These are phyloP conservation scores for Saccharomycopsis lassenensis DNA, from an alignment of 805 yeast genomes.

Conservation along the genomic window DNA sequence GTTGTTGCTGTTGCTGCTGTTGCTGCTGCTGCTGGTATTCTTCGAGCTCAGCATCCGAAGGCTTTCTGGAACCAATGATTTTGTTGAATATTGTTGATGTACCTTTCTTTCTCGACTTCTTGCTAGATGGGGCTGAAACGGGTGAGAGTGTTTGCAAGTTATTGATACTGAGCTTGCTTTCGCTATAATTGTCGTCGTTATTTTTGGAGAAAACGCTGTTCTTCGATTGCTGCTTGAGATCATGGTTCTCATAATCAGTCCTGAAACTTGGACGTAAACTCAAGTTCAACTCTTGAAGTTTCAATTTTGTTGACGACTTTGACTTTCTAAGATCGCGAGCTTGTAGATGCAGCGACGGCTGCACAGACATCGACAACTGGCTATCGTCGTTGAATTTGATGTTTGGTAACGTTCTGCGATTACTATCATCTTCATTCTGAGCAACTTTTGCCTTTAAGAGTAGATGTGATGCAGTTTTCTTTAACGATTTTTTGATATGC, in stretches of 20 bases:
- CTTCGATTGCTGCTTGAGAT: conserved; percentile 9
- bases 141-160: no score
- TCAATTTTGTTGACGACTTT: not conserved
- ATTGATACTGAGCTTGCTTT: conserved; percentile 4
- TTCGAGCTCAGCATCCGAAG: not conserved
- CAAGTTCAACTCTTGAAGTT: not conserved
- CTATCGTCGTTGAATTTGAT: not conserved
- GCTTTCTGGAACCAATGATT: not conserved
- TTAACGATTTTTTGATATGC: conserved; percentile 7
- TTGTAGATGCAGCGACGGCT: not conserved
- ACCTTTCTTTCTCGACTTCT: not conserved
- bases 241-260: conserved; percentile 5
- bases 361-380: not conserved
- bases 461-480: conserved; percentile 16
- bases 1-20: not conserved
- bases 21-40: conserved; percentile 1
- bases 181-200: not conserved
- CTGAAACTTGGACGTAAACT: not conserved
- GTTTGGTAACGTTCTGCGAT: not conserved
- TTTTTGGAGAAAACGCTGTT: conserved; percentile 10
- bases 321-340: not conserved
- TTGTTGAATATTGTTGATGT: not conserved
- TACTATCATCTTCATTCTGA: conserved; percentile 1
- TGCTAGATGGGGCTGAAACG: conserved; percentile 5
- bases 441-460: conserved; percentile 7